A percentile compares a stretch with the other conserved stretches of the same genome.
These are phyloP conservation scores for Beauveria bassiana DNA, from an alignment of 2,329 filamentous ascomycete genomes.

Conservation along the genomic window DNA sequence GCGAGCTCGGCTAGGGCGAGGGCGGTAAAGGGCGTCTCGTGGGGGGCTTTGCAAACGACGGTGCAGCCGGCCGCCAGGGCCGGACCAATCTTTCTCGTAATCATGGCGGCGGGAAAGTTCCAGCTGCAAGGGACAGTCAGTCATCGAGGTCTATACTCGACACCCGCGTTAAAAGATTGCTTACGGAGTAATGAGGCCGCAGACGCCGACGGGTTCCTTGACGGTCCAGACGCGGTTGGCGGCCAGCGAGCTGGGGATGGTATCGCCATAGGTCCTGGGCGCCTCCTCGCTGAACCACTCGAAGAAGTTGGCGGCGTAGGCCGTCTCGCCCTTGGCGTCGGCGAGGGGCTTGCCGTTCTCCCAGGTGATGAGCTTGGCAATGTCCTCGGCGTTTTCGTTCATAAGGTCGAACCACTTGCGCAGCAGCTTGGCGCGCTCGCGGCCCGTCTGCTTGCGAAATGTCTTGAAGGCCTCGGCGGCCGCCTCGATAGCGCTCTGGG, in stretches of 20 bases:
- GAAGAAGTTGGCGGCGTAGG: conserved; percentile 67
- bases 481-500: conserved; percentile 73
- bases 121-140: conserved; percentile 38
- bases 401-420: conserved; percentile 77
- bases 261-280: conserved; percentile 64
- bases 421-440: conserved; percentile 66
- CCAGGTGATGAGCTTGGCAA: conserved; percentile 77
- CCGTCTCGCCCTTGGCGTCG: conserved; percentile 64
- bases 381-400: conserved; percentile 68
- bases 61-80: conserved; percentile 92
- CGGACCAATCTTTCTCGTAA: conserved; percentile 61
- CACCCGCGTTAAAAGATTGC: conserved; percentile 2
- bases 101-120: conserved; percentile 80
- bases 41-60: conserved; percentile 83
- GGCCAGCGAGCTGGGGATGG: conserved; percentile 60
- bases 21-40: conserved; percentile 86
- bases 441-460: conserved; percentile 65
- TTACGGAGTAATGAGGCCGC: conserved; percentile 70
- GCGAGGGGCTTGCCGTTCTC: conserved; percentile 82
- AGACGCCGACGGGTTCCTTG: conserved; percentile 79
- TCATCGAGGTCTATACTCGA: too few species aligned
- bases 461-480: conserved; percentile 66
- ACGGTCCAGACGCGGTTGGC: conserved; percentile 70
- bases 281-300: conserved; percentile 81
- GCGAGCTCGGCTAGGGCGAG: conserved; percentile 83